Base-by-base conservation (phyloP, 345 rosid genomes). In the Conringia planisiliqua region DNA sequence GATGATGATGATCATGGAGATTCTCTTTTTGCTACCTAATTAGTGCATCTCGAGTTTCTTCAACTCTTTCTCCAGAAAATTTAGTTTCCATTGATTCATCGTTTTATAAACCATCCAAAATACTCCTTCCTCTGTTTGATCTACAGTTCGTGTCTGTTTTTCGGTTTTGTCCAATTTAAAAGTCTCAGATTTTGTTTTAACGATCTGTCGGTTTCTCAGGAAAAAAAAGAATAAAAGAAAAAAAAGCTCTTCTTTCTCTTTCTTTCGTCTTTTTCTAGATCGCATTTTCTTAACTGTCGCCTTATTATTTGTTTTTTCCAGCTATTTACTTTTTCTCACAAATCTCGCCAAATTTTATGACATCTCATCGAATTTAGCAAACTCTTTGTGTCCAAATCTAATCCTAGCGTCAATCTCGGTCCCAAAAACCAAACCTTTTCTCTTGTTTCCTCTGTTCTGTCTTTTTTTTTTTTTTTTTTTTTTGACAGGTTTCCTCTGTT, bases 321-420 rank as follows among this genome's bases (percentile, higher is more conserved):
- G 39, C 63, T 16, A 26, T 68, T 39, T 17, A 52, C 27, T n/a
- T 70, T 52, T 51, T 67, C 20, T 51, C 17, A 75, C 65, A 76
- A 54, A 62, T 62, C 73, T 75, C 68, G 43, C 26, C 42, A 75
- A 58, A 17, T 50, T 67, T 59, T 17, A 48, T 46, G 78, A 66
- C 51, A 66, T 75, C 70, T 76, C 71, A 62, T 62, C 59, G 80
- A 55, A 54, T 70, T 76, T 44, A 76, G 75, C 66, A 70, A 62
- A 62, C 29, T 60, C 54, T 17, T 55, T 70, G 80, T 76, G 75
- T 76, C 14, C 17, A 44, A 76, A 76, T 62, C 65, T 61, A 40
- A 68, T 62, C 59, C 17, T n/a, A 32, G 22, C 60, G 77, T 62
- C 76, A 62, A 50, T 42, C 54, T 54, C 63, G 69, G 20, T 30